Evolutionary conservation across 805 yeast genomes (phyloP).

Genomic region (Kazachstania psychrophila): DNA sequence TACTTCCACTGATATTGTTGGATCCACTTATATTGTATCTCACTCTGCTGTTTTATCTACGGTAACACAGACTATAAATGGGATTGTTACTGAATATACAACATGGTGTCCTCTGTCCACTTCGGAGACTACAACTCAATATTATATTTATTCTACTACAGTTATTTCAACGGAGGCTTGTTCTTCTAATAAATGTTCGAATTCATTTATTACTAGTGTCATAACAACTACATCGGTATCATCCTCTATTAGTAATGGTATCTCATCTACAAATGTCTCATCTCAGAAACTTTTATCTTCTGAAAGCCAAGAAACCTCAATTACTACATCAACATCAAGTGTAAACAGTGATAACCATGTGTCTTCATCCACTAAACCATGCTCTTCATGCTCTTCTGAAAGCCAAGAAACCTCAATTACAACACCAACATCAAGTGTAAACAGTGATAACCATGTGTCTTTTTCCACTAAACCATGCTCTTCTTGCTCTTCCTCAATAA

Average conservation of each 20-base stretch:
- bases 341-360: background rate
- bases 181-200: slow-evolving; percentile 6
- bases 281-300: too few relatives aligned
- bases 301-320: too few relatives aligned
- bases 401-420: background rate
- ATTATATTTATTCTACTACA: too few relatives aligned
- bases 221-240: background rate
- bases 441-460: background rate
- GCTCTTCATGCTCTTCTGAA: background rate
- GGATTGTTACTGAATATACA: slow-evolving; percentile 26
- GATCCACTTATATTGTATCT: background rate
- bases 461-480: background rate
- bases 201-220: slow-evolving; percentile 3
- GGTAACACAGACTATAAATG: slow-evolving; percentile 19
- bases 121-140: background rate
- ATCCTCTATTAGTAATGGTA: background rate
- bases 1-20: background rate
- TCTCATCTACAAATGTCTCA: background rate
- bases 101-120: slow-evolving; percentile 32
- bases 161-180: slow-evolving; percentile 16
- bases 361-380: background rate
- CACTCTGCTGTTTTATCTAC: slow-evolving; percentile 7
- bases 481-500: background rate
- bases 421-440: background rate
- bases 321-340: background rate